Evolutionary conservation across 345 rosid genomes (phyloP).

Genomic region (Brassica carinata): DNA sequence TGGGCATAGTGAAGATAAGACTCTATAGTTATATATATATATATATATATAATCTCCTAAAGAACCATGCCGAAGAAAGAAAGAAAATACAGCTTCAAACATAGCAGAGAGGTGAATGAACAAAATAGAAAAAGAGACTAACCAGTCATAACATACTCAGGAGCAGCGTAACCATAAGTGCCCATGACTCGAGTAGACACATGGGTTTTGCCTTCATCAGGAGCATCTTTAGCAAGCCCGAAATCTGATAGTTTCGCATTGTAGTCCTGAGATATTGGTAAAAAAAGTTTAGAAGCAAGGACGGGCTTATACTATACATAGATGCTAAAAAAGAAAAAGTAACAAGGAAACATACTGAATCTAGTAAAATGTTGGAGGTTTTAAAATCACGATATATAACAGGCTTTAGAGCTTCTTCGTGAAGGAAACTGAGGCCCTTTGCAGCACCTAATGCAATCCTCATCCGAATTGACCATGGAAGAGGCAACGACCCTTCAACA

Average conservation of each 20-base stretch:
- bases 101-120: neutral
- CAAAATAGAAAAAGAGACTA: neutral
- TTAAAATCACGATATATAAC: slow-evolving; percentile 98
- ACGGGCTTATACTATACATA: neutral
- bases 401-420: slow-evolving; percentile 92
- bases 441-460: slow-evolving; percentile 96
- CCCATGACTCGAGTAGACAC: slow-evolving; percentile 92
- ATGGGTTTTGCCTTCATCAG: slow-evolving; percentile 82
- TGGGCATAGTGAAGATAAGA: neutral
- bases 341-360: slow-evolving; percentile 64
- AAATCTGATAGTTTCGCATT: slow-evolving; percentile 87
- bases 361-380: slow-evolving; percentile 90
- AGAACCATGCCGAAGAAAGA: too few species aligned
- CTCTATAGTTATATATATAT: neutral
- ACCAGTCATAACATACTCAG: slow-evolving; percentile 95
- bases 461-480: slow-evolving; percentile 97
- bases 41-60: neutral
- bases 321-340: neutral
- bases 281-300: neutral
- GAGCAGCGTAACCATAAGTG: slow-evolving; percentile 90
- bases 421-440: slow-evolving; percentile 96
- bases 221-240: slow-evolving; percentile 89
- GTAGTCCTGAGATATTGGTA: slow-evolving; percentile 58
- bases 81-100: too few species aligned
- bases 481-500: slow-evolving; percentile 82